Percentiles rank a stretch among this genome's conserved stretches.
phyloP scores from a whole-genome alignment of 257 asterid species.

The Nicotiana noctiflora region DNA sequence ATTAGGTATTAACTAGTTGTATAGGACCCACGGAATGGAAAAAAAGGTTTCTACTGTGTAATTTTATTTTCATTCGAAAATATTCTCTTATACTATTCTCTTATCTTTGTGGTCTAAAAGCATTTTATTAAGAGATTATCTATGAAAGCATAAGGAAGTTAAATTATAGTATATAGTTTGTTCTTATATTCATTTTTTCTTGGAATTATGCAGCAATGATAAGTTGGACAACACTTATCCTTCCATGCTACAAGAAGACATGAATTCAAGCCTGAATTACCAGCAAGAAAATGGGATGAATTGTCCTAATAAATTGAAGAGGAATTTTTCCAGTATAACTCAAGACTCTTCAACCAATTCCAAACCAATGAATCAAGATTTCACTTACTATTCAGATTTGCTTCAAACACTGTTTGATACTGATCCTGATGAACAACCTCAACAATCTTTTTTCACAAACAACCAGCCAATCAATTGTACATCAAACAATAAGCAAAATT shows the following conservation, averaged over 20 bases:
- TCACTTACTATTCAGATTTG: constrained; percentile 31
- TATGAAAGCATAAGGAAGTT: constrained; percentile 12
- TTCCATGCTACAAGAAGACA: constrained; percentile 26
- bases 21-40: not conserved
- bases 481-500: constrained; percentile 21
- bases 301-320: constrained; percentile 11
- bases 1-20: not conserved
- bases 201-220: constrained; percentile 50
- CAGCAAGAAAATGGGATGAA: constrained; percentile 22
- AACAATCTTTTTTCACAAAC: constrained; percentile 13
- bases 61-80: no score
- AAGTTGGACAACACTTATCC: constrained; percentile 37
- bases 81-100: no score
- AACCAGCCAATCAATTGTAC: constrained; percentile 18
- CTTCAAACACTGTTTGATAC: constrained; percentile 42
- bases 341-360: constrained; percentile 22
- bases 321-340: constrained; percentile 13
- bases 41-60: no score
- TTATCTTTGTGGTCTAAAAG: no score
- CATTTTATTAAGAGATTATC: no score
- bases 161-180: not conserved
- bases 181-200: constrained; percentile 21
- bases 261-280: constrained; percentile 42
- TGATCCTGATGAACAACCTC: constrained; percentile 28
- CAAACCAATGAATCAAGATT: constrained; percentile 15